Conservation (phyloP, 176 grass and related monocot genomes). For the Dactylis glomerata region DNA sequence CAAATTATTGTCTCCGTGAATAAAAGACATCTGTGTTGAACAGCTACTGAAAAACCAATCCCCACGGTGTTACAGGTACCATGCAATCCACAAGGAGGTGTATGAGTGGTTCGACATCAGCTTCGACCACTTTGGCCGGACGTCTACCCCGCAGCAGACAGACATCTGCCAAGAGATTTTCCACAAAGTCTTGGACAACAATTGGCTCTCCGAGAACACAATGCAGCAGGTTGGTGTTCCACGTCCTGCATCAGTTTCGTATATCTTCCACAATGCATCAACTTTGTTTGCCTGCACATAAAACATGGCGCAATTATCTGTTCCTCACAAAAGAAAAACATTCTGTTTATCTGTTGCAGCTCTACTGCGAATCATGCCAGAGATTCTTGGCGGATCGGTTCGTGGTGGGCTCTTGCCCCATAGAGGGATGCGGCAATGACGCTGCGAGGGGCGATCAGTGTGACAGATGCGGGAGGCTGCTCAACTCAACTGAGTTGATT, state of each 20-base stretch:
- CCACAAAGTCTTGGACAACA: conserved; percentile 63
- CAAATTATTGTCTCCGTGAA: not conserved
- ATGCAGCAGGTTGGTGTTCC: conserved; percentile 86
- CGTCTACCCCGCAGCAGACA: conserved; percentile 68
- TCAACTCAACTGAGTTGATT: conserved; percentile 64
- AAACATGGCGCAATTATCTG: not conserved
- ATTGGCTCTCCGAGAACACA: conserved; percentile 73
- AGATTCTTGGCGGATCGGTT: conserved; percentile 73
- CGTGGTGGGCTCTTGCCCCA: conserved; percentile 69
- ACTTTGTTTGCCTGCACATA: not conserved
- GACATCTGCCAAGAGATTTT: conserved; percentile 79
- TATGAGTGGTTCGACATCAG: conserved; percentile 90
- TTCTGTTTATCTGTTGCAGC: conserved; percentile 30
- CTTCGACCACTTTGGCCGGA: conserved; percentile 86
- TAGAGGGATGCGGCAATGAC: conserved; percentile 52
- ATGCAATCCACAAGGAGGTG: conserved; percentile 73
- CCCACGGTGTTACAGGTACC: conserved; percentile 41
- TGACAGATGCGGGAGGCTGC: conserved; percentile 78
- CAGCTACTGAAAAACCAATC: not conserved
- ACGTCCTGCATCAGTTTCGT: too few relatives aligned
- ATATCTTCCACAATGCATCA: too few relatives aligned
- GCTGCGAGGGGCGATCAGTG: conserved; percentile 78
- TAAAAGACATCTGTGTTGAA: not conserved
- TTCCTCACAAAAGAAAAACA: not conserved
- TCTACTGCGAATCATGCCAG: conserved; percentile 61